Evolutionary conservation across 1,284 basidiomycete species (phyloP).

Genomic region (Neolentinus lepideus): DNA sequence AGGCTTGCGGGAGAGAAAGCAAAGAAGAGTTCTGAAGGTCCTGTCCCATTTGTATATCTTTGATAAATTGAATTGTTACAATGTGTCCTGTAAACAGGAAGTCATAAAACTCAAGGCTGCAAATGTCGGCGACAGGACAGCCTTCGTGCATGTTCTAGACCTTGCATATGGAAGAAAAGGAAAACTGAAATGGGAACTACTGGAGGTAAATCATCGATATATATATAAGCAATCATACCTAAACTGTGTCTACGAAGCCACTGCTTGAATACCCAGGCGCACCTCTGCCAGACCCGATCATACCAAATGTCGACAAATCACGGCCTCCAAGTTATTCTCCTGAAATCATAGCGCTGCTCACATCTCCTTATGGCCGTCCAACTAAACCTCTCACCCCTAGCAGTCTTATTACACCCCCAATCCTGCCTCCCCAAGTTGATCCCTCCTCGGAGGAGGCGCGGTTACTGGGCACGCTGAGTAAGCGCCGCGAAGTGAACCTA

Average conservation of each 20-base stretch:
- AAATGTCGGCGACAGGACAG: slow-evolving; percentile 41
- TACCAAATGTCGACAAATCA: slow-evolving; percentile 42
- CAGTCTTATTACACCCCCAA: slow-evolving; percentile 42
- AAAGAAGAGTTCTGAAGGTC: slow-evolving; percentile 47
- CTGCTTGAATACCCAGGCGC: slow-evolving; percentile 38
- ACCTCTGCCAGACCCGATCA: slow-evolving; percentile 37
- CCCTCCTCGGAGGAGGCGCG: slow-evolving; percentile 50
- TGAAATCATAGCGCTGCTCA: slow-evolving; percentile 54
- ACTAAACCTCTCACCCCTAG: slow-evolving; percentile 32
- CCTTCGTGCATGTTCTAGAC: slow-evolving; percentile 58
- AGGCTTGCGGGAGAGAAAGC: slow-evolving; percentile 28
- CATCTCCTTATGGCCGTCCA: slow-evolving; percentile 39
- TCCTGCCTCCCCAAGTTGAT: slow-evolving; percentile 48
- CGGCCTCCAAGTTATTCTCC: slow-evolving; percentile 58
- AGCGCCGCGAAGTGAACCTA: slow-evolving; percentile 64
- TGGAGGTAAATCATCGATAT: slow-evolving; percentile 38
- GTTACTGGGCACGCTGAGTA: slow-evolving; percentile 58
- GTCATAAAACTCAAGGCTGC: slow-evolving; percentile 49
- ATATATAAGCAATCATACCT: slow-evolving; percentile 2
- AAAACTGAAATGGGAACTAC: slow-evolving; percentile 57
- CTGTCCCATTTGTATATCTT: too few species aligned
- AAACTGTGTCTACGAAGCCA: slow-evolving; percentile 31
- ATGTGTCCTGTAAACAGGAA: slow-evolving; percentile 37
- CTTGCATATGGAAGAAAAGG: slow-evolving; percentile 78
- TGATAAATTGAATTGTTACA: too few species aligned